These are phyloP conservation scores for Volvox reticuliferus DNA, from an alignment of 139 green algal genomes.

Conservation along the genomic window DNA sequence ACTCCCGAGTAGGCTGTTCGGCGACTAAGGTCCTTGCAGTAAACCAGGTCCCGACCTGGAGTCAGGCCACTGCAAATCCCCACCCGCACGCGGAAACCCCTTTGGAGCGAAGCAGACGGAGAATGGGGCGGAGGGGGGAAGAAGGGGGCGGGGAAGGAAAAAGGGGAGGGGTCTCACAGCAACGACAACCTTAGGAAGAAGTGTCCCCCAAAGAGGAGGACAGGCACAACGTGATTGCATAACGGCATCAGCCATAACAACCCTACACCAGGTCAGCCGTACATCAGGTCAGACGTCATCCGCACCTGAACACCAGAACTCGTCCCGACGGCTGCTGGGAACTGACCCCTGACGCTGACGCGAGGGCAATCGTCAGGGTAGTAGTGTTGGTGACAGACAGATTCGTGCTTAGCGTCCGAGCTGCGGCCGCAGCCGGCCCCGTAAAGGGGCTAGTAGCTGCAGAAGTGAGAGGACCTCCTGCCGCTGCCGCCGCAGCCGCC, in stretches of 20 bases:
- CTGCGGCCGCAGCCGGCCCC: no score
- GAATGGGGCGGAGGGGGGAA: neutral
- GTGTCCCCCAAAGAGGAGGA: no score
- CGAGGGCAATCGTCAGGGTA: neutral
- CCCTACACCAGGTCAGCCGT: no score
- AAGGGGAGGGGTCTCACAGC: no score
- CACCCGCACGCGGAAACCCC: constrained; percentile 31
- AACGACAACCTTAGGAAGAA: no score
- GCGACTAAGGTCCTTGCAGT: constrained; percentile 32
- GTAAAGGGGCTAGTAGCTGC: neutral
- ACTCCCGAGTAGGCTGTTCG: constrained; percentile 32
- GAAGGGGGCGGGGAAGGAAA: no score
- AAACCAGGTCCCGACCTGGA: constrained; percentile 32
- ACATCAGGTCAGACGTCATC: neutral
- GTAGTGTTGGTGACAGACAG: neutral
- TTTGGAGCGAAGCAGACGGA: neutral
- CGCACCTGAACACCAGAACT: neutral
- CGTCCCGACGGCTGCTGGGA: neutral
- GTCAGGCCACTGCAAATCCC: constrained; percentile 17
- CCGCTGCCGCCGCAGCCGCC: no score
- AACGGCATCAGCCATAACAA: no score
- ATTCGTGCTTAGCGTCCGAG: neutral
- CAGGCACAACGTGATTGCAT: no score
- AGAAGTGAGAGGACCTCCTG: no score
- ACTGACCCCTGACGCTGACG: neutral